Conservation (phyloP, 495 filamentous ascomycete genomes). For the Neurospora tetrasperma region DNA sequence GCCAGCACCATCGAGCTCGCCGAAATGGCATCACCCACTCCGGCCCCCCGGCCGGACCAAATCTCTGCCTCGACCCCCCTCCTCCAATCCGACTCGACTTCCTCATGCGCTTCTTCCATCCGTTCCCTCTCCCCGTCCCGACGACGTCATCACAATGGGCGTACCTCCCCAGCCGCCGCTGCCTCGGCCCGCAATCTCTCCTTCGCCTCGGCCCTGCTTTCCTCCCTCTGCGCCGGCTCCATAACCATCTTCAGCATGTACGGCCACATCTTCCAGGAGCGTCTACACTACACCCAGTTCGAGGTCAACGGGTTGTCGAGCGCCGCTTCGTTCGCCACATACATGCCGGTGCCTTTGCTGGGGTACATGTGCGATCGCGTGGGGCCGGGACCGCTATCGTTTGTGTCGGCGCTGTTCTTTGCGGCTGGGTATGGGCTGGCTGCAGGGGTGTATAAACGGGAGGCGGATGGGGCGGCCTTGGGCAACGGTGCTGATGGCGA, state of each 20-base stretch:
- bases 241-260: conserved; percentile 87
- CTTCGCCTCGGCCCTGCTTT: conserved; percentile 31
- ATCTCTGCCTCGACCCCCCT: conserved; percentile 12
- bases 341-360: conserved; percentile 78
- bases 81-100: conserved; percentile 22
- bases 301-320: conserved; percentile 85
- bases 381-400: conserved; percentile 62
- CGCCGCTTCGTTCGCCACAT: conserved; percentile 74
- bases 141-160: conserved; percentile 9
- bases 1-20: conserved; percentile 4
- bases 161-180: conserved; percentile 12
- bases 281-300: conserved; percentile 76
- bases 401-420: conserved; percentile 63
- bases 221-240: conserved; percentile 66
- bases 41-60: conserved; percentile 7
- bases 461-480: conserved; percentile 33
- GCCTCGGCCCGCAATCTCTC: conserved; percentile 26
- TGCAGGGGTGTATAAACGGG: conserved; percentile 62
- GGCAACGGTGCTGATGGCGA: neutral
- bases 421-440: conserved; percentile 75
- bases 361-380: conserved; percentile 85
- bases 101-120: conserved; percentile 23
- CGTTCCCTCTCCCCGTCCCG: conserved; percentile 24
- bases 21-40: conserved; percentile 3
- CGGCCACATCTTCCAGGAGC: conserved; percentile 73